Conservation (phyloP, 306 rosid species). For the Luffa aegyptiaca region DNA sequence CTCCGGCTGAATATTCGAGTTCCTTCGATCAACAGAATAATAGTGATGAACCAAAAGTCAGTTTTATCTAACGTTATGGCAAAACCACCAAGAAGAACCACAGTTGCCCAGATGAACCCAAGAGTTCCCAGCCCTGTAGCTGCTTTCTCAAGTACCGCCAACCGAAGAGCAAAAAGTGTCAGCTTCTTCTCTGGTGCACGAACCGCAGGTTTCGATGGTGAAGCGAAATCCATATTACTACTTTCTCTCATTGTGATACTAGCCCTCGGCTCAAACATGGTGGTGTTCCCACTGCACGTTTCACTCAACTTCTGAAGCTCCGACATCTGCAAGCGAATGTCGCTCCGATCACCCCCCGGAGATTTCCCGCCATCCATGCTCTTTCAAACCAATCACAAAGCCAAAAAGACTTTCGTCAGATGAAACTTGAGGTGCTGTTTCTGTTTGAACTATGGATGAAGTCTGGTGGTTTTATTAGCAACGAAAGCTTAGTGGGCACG, state of each 20-base stretch:
- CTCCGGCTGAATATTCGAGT: conserved; percentile 88
- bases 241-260: conserved; percentile 41
- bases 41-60: conserved; percentile 81
- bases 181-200: conserved; percentile 78
- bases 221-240: conserved; percentile 1
- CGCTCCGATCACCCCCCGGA: conserved; percentile 22
- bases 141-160: conserved; percentile 80
- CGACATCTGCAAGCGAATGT: conserved; percentile 36
- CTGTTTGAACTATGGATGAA: not conserved
- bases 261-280: conserved; percentile 46
- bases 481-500: conserved; percentile 36
- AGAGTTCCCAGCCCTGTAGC: conserved; percentile 91
- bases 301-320: not conserved
- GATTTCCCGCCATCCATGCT: conserved; percentile 37
- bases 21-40: conserved; percentile 77
- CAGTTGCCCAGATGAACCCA: conserved; percentile 92
- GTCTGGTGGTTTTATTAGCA: not conserved
- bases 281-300: conserved; percentile 26
- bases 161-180: conserved; percentile 73
- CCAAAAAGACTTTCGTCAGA: not conserved
- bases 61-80: conserved; percentile 64
- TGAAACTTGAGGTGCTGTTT: not conserved
- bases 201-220: conserved; percentile 17
- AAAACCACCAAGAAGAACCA: conserved; percentile 83
- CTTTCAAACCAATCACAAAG: not conserved